Conservation (phyloP, 1,139 yeast genomes). For the Blastobotrys persicus region DNA sequence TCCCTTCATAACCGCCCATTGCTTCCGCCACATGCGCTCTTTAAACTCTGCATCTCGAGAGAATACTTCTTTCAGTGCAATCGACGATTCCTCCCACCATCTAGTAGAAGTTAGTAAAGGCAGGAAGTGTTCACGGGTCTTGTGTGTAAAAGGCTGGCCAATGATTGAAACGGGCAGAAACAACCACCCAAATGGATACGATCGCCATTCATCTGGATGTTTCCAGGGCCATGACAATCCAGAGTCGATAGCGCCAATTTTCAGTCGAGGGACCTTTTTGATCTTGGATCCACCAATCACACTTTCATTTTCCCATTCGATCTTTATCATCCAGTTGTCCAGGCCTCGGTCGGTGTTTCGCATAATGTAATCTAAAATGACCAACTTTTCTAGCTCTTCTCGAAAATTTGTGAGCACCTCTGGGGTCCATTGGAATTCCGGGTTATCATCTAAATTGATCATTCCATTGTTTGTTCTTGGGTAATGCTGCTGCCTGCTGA, state of each 20-base stretch:
- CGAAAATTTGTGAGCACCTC: conserved; percentile 52
- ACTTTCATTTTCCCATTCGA: conserved; percentile 45
- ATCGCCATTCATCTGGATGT: conserved; percentile 80
- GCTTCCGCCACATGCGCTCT: conserved; percentile 64
- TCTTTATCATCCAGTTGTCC: conserved; percentile 75
- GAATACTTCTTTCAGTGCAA: conserved; percentile 49
- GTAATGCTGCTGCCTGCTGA: conserved; percentile 5
- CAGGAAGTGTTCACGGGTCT: conserved; percentile 57
- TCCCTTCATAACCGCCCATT: conserved; percentile 71
- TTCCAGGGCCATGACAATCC: conserved; percentile 81
- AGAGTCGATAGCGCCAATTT: conserved; percentile 72
- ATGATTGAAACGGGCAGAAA: conserved; percentile 62
- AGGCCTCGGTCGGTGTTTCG: conserved; percentile 72
- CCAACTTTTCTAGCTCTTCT: conserved; percentile 64
- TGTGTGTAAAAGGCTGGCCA: conserved; percentile 63
- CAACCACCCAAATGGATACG: conserved; percentile 79
- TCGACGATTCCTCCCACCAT: conserved; percentile 71
- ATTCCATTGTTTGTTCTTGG: conserved; percentile 15
- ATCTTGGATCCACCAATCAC: conserved; percentile 15
- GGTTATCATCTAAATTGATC: conserved; percentile 26
- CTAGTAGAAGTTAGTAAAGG: conserved; percentile 56
- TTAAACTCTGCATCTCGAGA: conserved; percentile 60
- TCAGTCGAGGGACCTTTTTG: conserved; percentile 43
- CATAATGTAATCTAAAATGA: conserved; percentile 68
- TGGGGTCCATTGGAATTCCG: conserved; percentile 54